Evolutionary conservation across 2,329 filamentous ascomycete species (phyloP), one percentile per base, ranked within the genome.

Genomic region (Onygenales sp.): DNA sequence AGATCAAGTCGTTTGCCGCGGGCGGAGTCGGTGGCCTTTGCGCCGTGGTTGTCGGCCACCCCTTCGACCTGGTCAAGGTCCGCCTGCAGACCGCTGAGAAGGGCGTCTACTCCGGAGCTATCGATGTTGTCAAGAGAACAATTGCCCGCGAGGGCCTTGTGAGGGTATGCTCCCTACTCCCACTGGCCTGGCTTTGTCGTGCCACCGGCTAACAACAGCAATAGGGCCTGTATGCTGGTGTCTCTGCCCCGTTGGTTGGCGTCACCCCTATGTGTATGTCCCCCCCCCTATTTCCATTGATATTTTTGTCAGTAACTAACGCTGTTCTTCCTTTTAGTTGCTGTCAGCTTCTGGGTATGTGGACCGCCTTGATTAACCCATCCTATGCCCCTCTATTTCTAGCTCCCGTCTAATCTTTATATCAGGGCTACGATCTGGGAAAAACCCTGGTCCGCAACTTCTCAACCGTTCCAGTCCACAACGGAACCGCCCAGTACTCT

Each of bases 231-330:
- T 98, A 98, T 71, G 93, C 93, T n/a, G 93, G 93, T 70, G 92
- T 98, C 45, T 93, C 87, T 62, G 93, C 93, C 63, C 93, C 93
- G 44, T 75, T 98, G 57, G 87, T 96, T 8, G 93, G 93, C 52
- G 93, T 98, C 13, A 98, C 93, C 57, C 93, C 93, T 52, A 98
- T 98, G 93, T 98, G 91, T 96, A 81, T 74, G 91, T 82, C 40
- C 27, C 52, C 44, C 43, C 49, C 40, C 56, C 37, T 52, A 56
- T 52, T 13, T 27, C 31, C 3, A 45, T 36, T 27, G 33, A n/a
- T 11, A 27, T 32, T 37, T 31, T 36, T 32, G 45, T 37, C n/a
- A 33, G 37, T 44, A 9, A 21, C 51, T 57, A 55, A 58, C 13
- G 21, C 42, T 7, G 11, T 37, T 10, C n/a, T 44, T 27, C 49